A percentile compares a stretch with the other conserved stretches of the same genome.
phyloP scores from a whole-genome alignment of 139 green algal genomes.

The Chlorella ohadii region DNA sequence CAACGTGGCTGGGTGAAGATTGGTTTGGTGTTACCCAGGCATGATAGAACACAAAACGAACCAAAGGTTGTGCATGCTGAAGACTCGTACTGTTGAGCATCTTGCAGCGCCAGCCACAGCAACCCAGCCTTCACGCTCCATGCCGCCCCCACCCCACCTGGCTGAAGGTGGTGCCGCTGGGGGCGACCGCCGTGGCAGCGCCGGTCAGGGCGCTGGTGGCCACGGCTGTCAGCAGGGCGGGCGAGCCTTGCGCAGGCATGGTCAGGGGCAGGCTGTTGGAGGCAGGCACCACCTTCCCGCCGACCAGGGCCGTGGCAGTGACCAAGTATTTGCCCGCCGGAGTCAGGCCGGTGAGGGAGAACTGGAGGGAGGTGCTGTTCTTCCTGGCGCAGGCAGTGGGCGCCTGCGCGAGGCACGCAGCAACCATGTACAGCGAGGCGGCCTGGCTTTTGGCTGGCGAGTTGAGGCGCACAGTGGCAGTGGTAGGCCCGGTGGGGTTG shows the following conservation, averaged over 20 bases:
- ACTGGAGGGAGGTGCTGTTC: not conserved
- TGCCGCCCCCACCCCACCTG: not conserved
- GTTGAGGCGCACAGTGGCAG: not conserved
- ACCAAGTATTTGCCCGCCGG: not conserved
- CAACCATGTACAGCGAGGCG: not conserved
- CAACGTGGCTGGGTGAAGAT: too few species aligned
- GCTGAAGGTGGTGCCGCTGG: not conserved
- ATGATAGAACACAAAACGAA: not conserved
- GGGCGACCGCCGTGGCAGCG: not conserved
- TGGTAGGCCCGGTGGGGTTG: not conserved
- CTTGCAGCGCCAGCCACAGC: not conserved
- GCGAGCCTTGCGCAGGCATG: not conserved
- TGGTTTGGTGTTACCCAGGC: too few species aligned
- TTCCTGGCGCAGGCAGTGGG: not conserved
- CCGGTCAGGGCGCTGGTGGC: not conserved
- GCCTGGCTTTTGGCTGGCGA: not conserved
- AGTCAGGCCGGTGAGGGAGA: not conserved
- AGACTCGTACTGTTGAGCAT: too few species aligned
- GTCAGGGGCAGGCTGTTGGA: not conserved
- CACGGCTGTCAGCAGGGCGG: not conserved
- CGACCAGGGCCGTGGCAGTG: not conserved
- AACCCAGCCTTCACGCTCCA: too few species aligned
- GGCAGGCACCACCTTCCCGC: not conserved
- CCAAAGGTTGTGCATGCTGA: not conserved
- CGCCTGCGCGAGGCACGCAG: not conserved